These are phyloP conservation scores for Apium graveolens DNA, from an alignment of 129 eudicot genomes.

Conservation along the genomic window DNA sequence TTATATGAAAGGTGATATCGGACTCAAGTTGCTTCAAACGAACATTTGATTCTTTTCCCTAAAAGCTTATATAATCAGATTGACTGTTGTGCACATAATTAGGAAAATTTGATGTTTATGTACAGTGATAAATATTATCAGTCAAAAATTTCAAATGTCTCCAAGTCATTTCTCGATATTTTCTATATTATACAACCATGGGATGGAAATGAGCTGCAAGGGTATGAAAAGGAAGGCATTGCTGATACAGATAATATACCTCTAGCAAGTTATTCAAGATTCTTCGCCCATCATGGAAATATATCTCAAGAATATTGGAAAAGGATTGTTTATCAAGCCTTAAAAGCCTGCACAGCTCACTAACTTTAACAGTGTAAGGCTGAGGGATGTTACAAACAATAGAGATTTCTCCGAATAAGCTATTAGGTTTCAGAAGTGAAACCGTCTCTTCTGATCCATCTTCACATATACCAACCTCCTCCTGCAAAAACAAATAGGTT, in stretches of 20 bases:
- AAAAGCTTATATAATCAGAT: conserved; percentile 26
- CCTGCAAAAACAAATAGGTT: conserved; percentile 36
- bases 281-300: conserved; percentile 80
- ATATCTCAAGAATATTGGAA: conserved; percentile 79
- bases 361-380: conserved; percentile 80
- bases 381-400: conserved; percentile 87
- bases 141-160: background rate
- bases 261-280: conserved; percentile 68
- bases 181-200: background rate
- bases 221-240: background rate
- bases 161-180: background rate
- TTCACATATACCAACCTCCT: conserved; percentile 61
- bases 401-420: conserved; percentile 82
- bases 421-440: conserved; percentile 45
- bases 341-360: conserved; percentile 78
- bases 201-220: background rate
- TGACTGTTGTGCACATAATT: background rate
- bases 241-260: conserved; percentile 34
- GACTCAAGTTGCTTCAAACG: conserved; percentile 75
- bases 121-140: background rate
- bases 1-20: conserved; percentile 72
- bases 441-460: conserved; percentile 74
- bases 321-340: conserved; percentile 90
- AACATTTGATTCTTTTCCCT: conserved; percentile 63
- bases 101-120: background rate